These are phyloP conservation scores for Tolypocladium pustulatum DNA, from an alignment of 2,329 filamentous ascomycete genomes.

Conservation along the genomic window DNA sequence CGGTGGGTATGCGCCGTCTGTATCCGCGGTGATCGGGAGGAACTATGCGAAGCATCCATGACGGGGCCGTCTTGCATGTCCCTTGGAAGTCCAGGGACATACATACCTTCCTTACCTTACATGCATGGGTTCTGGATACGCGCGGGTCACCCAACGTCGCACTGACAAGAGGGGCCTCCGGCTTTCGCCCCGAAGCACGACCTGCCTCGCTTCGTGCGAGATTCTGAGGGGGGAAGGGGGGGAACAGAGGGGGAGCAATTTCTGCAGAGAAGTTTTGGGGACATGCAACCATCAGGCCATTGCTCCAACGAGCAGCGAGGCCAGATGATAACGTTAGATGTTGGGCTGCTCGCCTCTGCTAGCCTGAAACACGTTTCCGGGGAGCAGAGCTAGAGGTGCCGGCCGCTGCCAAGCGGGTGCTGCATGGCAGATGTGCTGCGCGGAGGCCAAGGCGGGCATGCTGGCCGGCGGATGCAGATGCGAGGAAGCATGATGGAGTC, in stretches of 20 bases:
- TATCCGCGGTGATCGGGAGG: too few relatives aligned
- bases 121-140: background rate
- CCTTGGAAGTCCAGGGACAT: background rate
- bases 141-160: background rate
- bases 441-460: background rate
- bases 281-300: background rate
- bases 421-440: background rate
- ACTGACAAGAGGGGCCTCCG: background rate
- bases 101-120: too few relatives aligned
- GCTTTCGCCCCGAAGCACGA: background rate
- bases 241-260: background rate
- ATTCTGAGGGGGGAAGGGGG: background rate
- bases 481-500: background rate
- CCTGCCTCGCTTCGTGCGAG: background rate
- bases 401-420: background rate
- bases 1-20: background rate
- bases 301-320: background rate
- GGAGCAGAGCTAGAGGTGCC: background rate
- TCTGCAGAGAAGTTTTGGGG: background rate
- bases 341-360: background rate
- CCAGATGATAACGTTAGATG: background rate
- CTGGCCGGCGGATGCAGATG: background rate
- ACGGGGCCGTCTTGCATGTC: background rate
- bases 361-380: background rate
- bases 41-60: background rate